These are phyloP conservation scores for Recurvomyces mirabilis DNA, from an alignment of 495 filamentous ascomycete genomes.

Conservation along the genomic window DNA sequence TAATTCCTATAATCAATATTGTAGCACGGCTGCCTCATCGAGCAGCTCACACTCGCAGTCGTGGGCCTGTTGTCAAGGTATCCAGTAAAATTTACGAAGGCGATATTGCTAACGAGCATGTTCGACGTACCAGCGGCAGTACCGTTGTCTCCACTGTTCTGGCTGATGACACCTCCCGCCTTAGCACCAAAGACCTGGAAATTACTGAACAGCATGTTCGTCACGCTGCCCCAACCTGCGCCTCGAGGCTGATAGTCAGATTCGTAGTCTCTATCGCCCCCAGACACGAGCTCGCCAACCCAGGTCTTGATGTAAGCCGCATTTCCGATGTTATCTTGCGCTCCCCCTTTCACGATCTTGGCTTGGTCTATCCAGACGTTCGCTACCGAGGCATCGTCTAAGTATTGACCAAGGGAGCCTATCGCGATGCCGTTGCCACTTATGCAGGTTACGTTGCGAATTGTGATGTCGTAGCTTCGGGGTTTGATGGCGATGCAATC, in stretches of 20 bases:
- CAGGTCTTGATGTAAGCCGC: constrained; percentile 50
- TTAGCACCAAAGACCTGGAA: constrained; percentile 39
- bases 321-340: constrained; percentile 38
- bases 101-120: constrained; percentile 41
- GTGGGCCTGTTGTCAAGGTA: constrained; percentile 26
- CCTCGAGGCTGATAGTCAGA: constrained; percentile 38
- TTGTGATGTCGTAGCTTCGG: constrained; percentile 41
- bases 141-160: constrained; percentile 44
- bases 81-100: constrained; percentile 46
- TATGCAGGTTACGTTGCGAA: constrained; percentile 42
- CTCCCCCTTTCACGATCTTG: constrained; percentile 33
- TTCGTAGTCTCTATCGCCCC: constrained; percentile 38
- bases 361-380: constrained; percentile 40
- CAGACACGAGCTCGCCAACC: constrained; percentile 36
- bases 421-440: constrained; percentile 49
- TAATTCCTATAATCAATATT: constrained; percentile 14
- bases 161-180: constrained; percentile 34
- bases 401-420: constrained; percentile 46
- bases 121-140: constrained; percentile 38
- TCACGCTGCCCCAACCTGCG: constrained; percentile 42
- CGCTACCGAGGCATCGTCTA: constrained; percentile 41
- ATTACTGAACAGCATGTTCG: constrained; percentile 44
- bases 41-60: constrained; percentile 38
- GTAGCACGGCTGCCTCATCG: constrained; percentile 22
- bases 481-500: constrained; percentile 51